Evolutionary conservation across 2,329 filamentous ascomycete genomes (phyloP).

Genomic region (Talaromyces albobiverticillius): DNA sequence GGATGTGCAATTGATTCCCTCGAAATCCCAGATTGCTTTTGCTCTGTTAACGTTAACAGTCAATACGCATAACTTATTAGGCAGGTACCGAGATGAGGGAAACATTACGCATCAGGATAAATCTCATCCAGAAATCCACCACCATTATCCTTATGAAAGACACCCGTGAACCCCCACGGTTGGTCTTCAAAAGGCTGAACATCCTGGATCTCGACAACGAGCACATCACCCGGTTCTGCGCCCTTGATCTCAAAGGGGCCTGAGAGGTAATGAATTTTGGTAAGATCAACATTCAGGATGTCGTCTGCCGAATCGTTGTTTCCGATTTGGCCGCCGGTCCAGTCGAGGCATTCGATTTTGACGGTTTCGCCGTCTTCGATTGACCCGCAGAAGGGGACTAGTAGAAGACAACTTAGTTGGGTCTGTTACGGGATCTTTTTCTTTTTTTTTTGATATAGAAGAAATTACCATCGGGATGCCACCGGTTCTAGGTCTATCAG

Average conservation of each 20-base stretch:
- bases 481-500: constrained; percentile 64
- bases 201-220: constrained; percentile 88
- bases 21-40: constrained; percentile 75
- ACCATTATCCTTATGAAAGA: constrained; percentile 77
- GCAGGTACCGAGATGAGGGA: no score
- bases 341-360: constrained; percentile 90
- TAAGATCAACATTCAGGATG: constrained; percentile 78
- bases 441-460: not conserved
- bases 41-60: constrained; percentile 38
- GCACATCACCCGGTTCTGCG: constrained; percentile 78
- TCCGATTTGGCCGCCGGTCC: constrained; percentile 73
- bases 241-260: constrained; percentile 85
- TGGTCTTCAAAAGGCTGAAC: constrained; percentile 83
- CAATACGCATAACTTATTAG: no score
- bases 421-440: no score
- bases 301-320: constrained; percentile 93
- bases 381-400: constrained; percentile 69
- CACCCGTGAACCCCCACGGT: constrained; percentile 86
- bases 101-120: constrained; percentile 71
- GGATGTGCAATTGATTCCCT: constrained; percentile 76
- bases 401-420: not conserved
- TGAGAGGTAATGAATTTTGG: constrained; percentile 79
- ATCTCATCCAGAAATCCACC: constrained; percentile 86
- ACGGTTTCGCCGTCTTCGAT: constrained; percentile 84
- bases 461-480: constrained; percentile 80